phyloP scores from a whole-genome alignment of 768 basidiomycete species.

The Tremella yokohamensis region DNA sequence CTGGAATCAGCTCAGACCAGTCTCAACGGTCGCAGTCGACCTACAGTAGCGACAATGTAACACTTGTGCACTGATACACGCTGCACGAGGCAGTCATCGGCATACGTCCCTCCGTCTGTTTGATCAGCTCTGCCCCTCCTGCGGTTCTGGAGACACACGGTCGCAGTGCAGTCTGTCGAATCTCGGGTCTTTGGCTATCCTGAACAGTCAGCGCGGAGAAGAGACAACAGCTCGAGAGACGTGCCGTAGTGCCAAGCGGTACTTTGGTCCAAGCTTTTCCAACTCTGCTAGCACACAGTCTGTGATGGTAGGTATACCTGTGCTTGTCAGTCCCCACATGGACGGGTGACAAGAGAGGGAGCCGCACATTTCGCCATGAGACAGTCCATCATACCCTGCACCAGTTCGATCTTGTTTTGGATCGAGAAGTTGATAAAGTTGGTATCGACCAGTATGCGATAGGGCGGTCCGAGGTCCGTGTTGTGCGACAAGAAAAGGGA shows the following conservation, averaged over 20 bases:
- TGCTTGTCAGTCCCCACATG: not conserved
- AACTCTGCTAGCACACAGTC: slow-evolving; percentile 98
- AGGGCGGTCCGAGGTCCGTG: slow-evolving; percentile 90
- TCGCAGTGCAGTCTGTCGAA: slow-evolving; percentile 91
- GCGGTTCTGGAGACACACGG: slow-evolving; percentile 50
- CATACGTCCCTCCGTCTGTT: slow-evolving; percentile 82
- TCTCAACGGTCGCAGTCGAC: slow-evolving; percentile 12
- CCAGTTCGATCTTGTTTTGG: slow-evolving; percentile 93
- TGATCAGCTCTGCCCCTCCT: slow-evolving; percentile 4
- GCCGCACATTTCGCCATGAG: slow-evolving; percentile 89
- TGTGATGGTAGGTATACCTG: slow-evolving; percentile 97
- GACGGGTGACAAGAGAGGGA: not conserved
- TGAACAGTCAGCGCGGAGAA: slow-evolving; percentile 47
- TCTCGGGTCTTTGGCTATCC: slow-evolving; percentile 92
- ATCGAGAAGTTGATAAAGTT: slow-evolving; percentile 99
- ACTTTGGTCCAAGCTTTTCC: slow-evolving; percentile 94
- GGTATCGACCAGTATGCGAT: slow-evolving; percentile 95
- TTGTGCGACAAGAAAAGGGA: slow-evolving; percentile 69
- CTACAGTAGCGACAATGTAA: slow-evolving; percentile 84
- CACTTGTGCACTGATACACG: slow-evolving; percentile 92
- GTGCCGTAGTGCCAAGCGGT: slow-evolving; percentile 87
- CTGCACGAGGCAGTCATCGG: slow-evolving; percentile 96
- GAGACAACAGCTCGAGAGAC: slow-evolving; percentile 42
- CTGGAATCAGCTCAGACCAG: slow-evolving; percentile 13
- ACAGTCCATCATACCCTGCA: slow-evolving; percentile 99